These are phyloP conservation scores for Lactuca saligna DNA, from an alignment of 129 eudicot genomes.

Conservation along the genomic window DNA sequence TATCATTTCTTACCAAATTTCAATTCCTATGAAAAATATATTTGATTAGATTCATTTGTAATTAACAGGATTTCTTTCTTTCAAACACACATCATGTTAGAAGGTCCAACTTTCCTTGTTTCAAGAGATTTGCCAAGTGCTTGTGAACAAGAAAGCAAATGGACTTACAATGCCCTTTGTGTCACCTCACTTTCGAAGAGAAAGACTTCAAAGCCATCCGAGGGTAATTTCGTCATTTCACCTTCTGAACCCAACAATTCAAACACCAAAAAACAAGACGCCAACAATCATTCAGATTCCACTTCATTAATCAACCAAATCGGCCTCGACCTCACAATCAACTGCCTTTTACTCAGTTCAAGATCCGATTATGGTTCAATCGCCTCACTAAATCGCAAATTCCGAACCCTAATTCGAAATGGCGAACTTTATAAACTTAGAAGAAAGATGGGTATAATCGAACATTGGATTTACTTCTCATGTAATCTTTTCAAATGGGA, in stretches of 20 bases:
- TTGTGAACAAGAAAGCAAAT: constrained; percentile 50
- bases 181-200: constrained; percentile 39
- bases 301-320: constrained; percentile 51
- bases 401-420: constrained; percentile 46
- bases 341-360: constrained; percentile 56
- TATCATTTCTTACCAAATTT: constrained; percentile 1
- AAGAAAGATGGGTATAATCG: constrained; percentile 50
- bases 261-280: constrained; percentile 20
- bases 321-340: constrained; percentile 55
- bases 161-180: constrained; percentile 43
- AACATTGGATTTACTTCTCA: constrained; percentile 81
- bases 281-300: constrained; percentile 35
- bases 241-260: constrained; percentile 31
- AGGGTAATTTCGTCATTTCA: constrained; percentile 14
- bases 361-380: constrained; percentile 62
- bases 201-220: constrained; percentile 14
- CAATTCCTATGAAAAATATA: constrained; percentile 7
- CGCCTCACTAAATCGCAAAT: constrained; percentile 49
- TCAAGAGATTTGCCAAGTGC: constrained; percentile 51
- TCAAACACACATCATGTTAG: constrained; percentile 37
- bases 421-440: constrained; percentile 58
- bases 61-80: background rate
- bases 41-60: background rate
- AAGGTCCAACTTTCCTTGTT: constrained; percentile 48
- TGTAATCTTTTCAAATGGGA: constrained; percentile 78